phyloP scores from a whole-genome alignment of 768 basidiomycete genomes.

The Suillus hirtellus region DNA sequence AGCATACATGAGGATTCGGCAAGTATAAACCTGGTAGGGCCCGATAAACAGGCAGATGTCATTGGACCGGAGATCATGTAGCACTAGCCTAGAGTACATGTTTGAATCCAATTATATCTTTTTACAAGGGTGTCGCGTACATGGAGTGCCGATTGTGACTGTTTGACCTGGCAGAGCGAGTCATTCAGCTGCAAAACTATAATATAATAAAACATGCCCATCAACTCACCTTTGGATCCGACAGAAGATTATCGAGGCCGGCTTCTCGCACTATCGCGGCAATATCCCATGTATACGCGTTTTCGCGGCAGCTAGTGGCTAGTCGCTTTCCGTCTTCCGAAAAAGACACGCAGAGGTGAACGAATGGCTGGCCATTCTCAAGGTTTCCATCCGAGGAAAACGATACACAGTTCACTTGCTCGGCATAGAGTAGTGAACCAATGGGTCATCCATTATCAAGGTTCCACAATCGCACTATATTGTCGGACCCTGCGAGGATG shows the following conservation, averaged over 20 bases:
- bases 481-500: conserved; percentile 13
- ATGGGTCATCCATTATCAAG: background rate
- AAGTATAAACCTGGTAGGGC: background rate
- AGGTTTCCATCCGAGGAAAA: background rate
- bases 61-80: background rate
- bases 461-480: background rate
- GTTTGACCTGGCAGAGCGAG: background rate
- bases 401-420: background rate
- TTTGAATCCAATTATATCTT: background rate
- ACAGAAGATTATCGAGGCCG: background rate
- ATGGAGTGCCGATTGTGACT: background rate
- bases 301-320: background rate
- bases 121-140: background rate
- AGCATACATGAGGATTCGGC: background rate
- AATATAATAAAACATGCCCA: background rate
- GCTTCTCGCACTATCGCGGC: background rate
- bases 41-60: background rate
- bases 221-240: background rate
- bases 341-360: too few species aligned
- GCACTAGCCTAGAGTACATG: background rate
- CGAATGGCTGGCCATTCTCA: too few species aligned
- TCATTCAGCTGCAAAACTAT: background rate
- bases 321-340: background rate
- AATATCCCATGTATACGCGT: background rate
- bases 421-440: background rate